These are phyloP conservation scores for Dipodascus geniculatus DNA, from an alignment of 805 yeast species.

Conservation along the genomic window DNA sequence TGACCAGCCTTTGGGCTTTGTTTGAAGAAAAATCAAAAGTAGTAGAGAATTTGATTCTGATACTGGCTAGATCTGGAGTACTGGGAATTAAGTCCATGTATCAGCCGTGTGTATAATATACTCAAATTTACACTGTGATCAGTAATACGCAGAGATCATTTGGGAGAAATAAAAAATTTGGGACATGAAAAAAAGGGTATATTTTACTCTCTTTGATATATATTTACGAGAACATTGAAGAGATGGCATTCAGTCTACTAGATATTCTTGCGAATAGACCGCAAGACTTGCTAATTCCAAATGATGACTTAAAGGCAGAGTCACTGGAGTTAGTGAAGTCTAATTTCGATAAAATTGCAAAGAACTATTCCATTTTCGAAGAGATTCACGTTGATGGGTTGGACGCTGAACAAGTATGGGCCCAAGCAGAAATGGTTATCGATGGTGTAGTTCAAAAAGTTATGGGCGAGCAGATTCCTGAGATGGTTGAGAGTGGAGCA, in stretches of 20 bases:
- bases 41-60: no score
- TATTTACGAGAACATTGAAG: neutral
- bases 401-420: conserved; percentile 87
- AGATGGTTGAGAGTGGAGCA: conserved; percentile 27
- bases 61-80: neutral
- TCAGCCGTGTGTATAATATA: neutral
- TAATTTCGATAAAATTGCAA: conserved; percentile 48
- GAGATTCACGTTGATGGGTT: conserved; percentile 76
- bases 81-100: neutral
- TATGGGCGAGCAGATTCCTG: conserved; percentile 44
- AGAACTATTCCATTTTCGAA: conserved; percentile 52
- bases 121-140: neutral
- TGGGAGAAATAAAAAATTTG: neutral
- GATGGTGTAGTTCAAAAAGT: conserved; percentile 65
- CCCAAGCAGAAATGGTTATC: conserved; percentile 75
- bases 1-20: no score
- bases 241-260: conserved; percentile 1
- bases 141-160: neutral
- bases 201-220: neutral
- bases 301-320: conserved; percentile 10
- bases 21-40: no score
- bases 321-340: conserved; percentile 29
- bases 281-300: conserved; percentile 19
- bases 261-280: conserved; percentile 13
- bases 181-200: neutral